Evolutionary conservation across 78 protist species (phyloP), one percentile per base, ranked within the genome.

Genomic region (Dictyostelium citrinum): DNA sequence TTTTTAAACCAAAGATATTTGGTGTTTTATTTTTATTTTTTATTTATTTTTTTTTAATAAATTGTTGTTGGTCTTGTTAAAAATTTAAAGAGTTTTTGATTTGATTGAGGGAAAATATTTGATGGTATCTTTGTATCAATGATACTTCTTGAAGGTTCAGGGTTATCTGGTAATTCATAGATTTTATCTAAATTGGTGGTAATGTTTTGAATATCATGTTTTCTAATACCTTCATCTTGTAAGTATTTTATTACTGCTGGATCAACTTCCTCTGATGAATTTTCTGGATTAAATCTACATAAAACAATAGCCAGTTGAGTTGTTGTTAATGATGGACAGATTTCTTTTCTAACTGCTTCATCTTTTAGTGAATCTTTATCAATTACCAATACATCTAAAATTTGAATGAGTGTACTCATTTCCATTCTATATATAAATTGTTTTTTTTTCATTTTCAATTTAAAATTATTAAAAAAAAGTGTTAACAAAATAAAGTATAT

Each of bases 191-290:
- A n/a, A 49, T 88, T 88, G 55, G 67, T 76, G 1, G 81, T 61
- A 10, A 82, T 46, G 17, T 49, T 64, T 88, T 88, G 93, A 10
- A 79, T 17, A 5, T 78, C 85, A 22, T 88, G 86, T 31, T 88
- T 88, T 70, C 71, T 88, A 17, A 88, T 88, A 12, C 93, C 93
- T 29, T 76, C 85, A 68, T 88, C 93, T 78, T 88, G 93, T 49
- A 88, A 68, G 2, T 22, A 31, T 67, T 88, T 88, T 3, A 88
- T 88, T 31, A 88, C 67, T 8, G 17, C 17, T 33, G 93, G 93
- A 46, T 88, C 93, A 4, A 88, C 75, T 88, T 88, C 93, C 22
- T 88, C 93, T 45, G 49, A 12, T 5, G 33, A 5, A 29, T 41
- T 31, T 6, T 68, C 64, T 43, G 92, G 83, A 22, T 58, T 51